Conservation (phyloP, 352 stramenopile genomes). For the Aphanomyces euteiches region DNA sequence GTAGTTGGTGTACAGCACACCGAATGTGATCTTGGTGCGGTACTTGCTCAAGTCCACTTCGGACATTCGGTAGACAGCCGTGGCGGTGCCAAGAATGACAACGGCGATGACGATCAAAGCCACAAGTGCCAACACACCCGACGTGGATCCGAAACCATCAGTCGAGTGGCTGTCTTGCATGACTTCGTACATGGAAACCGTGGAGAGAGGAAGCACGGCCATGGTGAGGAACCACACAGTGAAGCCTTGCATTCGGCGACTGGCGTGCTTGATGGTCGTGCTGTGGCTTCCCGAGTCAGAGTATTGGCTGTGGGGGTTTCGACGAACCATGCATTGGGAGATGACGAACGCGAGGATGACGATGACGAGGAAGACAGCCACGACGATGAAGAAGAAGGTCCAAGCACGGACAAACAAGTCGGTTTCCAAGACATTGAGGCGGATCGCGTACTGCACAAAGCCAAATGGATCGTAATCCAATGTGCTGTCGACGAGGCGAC, state of each 20-base stretch:
- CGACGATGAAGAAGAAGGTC: conserved; percentile 39
- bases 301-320: too few species aligned
- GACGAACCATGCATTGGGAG: conserved; percentile 15
- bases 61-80: conserved; percentile 52
- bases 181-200: conserved; percentile 64
- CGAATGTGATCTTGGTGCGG: conserved; percentile 53
- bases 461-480: conserved; percentile 14
- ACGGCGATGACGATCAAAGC: conserved; percentile 47
- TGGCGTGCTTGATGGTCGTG: not conserved
- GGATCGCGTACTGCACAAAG: conserved; percentile 21
- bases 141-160: conserved; percentile 34
- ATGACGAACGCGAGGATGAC: conserved; percentile 28
- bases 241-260: conserved; percentile 52
- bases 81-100: conserved; percentile 40
- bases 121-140: conserved; percentile 41
- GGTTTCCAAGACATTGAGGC: conserved; percentile 11
- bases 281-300: too few species aligned
- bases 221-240: conserved; percentile 65
- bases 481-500: not conserved
- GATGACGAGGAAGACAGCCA: conserved; percentile 41
- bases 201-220: conserved; percentile 55
- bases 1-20: conserved; percentile 58
- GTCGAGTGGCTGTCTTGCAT: conserved; percentile 44
- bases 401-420: conserved; percentile 47
- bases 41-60: conserved; percentile 57